These are phyloP conservation scores for Solanum bulbocastanum DNA, from an alignment of 257 asterid species.

Conservation along the genomic window DNA sequence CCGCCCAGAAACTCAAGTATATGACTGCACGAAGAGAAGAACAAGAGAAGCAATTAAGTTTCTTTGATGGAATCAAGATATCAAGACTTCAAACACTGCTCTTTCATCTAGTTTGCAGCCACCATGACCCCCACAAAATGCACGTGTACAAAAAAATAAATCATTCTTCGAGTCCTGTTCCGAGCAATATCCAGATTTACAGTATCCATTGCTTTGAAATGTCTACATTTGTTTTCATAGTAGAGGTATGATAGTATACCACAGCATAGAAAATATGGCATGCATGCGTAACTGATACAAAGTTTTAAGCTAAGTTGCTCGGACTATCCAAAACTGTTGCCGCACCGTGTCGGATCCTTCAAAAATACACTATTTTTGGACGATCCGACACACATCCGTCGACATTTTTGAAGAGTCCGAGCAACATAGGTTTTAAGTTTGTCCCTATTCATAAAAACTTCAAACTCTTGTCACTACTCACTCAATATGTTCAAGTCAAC, in stretches of 20 bases:
- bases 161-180: not conserved
- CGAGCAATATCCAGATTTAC: not conserved
- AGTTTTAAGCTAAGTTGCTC: not conserved
- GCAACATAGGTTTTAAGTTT: not conserved
- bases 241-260: not conserved
- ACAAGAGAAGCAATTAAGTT: not conserved
- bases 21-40: conserved; percentile 42
- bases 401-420: too few species aligned
- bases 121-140: not conserved
- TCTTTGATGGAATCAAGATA: not conserved
- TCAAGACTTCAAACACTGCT: not conserved
- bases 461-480: not conserved
- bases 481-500: not conserved
- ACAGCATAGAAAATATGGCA: not conserved
- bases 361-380: too few species aligned
- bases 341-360: too few species aligned
- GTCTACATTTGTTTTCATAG: not conserved
- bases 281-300: not conserved
- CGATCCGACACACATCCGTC: too few species aligned
- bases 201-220: not conserved
- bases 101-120: not conserved
- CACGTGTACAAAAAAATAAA: not conserved
- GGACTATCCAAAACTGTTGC: too few species aligned
- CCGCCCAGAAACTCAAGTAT: conserved; percentile 93
- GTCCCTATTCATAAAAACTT: not conserved